These are phyloP conservation scores for Globisporangium carolinianum DNA, from an alignment of 352 stramenopile species.

Conservation along the genomic window DNA sequence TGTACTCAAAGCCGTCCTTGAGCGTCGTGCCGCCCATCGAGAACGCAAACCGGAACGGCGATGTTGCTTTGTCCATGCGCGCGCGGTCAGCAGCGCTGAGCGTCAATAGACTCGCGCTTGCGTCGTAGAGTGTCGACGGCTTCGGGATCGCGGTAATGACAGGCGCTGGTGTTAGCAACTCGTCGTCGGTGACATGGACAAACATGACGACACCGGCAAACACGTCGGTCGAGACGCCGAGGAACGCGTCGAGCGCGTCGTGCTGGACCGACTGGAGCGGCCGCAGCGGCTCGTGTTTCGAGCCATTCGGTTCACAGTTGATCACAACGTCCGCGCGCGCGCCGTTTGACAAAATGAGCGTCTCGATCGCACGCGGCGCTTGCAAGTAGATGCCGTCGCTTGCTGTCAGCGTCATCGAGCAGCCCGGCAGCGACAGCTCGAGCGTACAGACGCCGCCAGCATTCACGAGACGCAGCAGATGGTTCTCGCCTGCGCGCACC, in stretches of 20 bases:
- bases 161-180: not conserved
- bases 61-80: constrained; percentile 15
- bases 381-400: constrained; percentile 55
- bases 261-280: constrained; percentile 51
- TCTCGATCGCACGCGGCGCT: constrained; percentile 25
- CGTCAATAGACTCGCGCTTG: constrained; percentile 26
- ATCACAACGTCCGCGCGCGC: constrained; percentile 52
- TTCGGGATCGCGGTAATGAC: constrained; percentile 25
- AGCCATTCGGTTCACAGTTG: constrained; percentile 34
- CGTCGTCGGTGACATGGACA: constrained; percentile 39
- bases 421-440: constrained; percentile 54
- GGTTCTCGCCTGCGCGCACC: constrained; percentile 40
- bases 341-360: constrained; percentile 50
- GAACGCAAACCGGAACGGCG: constrained; percentile 51
- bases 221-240: constrained; percentile 53
- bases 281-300: constrained; percentile 28
- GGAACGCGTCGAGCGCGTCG: constrained; percentile 26
- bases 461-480: constrained; percentile 58
- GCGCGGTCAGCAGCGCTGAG: constrained; percentile 23
- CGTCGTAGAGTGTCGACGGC: constrained; percentile 32
- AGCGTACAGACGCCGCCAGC: constrained; percentile 42
- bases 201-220: constrained; percentile 52
- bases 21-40: constrained; percentile 33
- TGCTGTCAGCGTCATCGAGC: constrained; percentile 41
- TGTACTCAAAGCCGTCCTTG: constrained; percentile 67